Evolutionary conservation across 2,329 filamentous ascomycete genomes (phyloP).

Genomic region (Penicillium sp.): DNA sequence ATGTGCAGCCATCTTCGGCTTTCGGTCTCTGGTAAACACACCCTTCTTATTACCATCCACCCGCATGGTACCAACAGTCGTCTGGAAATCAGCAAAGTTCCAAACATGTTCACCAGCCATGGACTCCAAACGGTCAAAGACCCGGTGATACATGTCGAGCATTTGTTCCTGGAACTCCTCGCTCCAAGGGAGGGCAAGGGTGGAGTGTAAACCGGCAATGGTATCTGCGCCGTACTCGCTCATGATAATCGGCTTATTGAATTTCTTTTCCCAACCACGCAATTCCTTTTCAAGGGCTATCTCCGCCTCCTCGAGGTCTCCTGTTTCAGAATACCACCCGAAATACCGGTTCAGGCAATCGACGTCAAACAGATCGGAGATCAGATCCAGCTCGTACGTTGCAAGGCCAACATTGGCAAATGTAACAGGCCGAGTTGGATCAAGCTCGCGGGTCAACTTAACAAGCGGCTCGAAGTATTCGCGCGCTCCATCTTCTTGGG

Average conservation of each 20-base stretch:
- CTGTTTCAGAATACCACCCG: slow-evolving; percentile 26
- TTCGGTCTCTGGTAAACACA: slow-evolving; percentile 1
- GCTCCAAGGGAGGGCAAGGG: slow-evolving; percentile 24
- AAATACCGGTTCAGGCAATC: slow-evolving; percentile 30
- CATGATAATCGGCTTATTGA: slow-evolving; percentile 29
- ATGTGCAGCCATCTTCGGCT: slow-evolving; percentile 3
- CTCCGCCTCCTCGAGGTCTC: slow-evolving; percentile 22
- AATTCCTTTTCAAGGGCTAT: slow-evolving; percentile 21
- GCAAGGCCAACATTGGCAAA: slow-evolving; percentile 20
- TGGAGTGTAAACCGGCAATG: slow-evolving; percentile 25
- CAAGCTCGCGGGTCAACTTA: slow-evolving; percentile 19
- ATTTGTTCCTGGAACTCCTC: slow-evolving; percentile 28
- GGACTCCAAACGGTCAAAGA: slow-evolving; percentile 26
- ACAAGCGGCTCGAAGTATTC: slow-evolving; percentile 27
- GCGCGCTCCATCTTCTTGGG: slow-evolving; percentile 15
- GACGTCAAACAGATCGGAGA: slow-evolving; percentile 28
- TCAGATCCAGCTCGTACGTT: slow-evolving; percentile 8
- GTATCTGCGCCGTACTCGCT: slow-evolving; percentile 31
- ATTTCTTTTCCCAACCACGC: slow-evolving; percentile 21
- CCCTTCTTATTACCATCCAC: slow-evolving; percentile 5
- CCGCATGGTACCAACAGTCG: neutral
- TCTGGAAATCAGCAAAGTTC: slow-evolving; percentile 9
- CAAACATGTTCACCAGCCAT: slow-evolving; percentile 26
- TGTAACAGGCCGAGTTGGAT: slow-evolving; percentile 24
- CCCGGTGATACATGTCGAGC: slow-evolving; percentile 28